phyloP scores from a whole-genome alignment of 352 stramenopile species.

The Globisporangium orthogonon region DNA sequence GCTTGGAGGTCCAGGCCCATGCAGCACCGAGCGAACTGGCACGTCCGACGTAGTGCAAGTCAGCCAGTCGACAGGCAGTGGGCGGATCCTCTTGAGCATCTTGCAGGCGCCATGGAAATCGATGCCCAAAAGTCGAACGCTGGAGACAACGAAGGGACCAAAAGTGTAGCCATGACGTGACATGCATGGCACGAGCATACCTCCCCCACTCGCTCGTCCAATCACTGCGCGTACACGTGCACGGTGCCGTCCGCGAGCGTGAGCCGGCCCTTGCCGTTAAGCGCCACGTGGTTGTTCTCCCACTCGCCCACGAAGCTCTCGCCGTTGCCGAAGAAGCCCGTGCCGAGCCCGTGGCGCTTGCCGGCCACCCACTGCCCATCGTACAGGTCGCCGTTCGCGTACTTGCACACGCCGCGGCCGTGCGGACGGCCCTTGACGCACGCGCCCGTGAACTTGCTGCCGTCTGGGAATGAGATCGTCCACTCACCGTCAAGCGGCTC shows the following conservation, averaged over 20 bases:
- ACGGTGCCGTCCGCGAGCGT: constrained; percentile 68
- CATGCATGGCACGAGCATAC: neutral
- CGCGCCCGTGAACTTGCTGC: constrained; percentile 67
- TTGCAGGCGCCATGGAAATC: neutral
- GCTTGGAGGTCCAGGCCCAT: too few species aligned
- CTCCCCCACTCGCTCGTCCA: neutral
- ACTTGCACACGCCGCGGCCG: constrained; percentile 70
- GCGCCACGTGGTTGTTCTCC: constrained; percentile 78
- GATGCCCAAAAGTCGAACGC: neutral
- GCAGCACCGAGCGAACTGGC: too few species aligned
- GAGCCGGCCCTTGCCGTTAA: constrained; percentile 61
- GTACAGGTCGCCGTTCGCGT: constrained; percentile 80
- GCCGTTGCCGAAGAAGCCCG: constrained; percentile 66
- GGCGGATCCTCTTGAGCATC: neutral
- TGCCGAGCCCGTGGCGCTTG: constrained; percentile 65
- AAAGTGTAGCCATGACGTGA: neutral
- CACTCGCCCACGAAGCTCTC: constrained; percentile 72
- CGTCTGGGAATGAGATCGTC: constrained; percentile 70
- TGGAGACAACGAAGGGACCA: neutral
- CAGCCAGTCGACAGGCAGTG: too few species aligned
- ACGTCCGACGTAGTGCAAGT: too few species aligned
- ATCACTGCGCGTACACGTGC: constrained; percentile 53
- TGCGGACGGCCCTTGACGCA: constrained; percentile 61
- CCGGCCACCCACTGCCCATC: constrained; percentile 77
- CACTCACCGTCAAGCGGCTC: constrained; percentile 63